phyloP scores from a whole-genome alignment of 176 grass and related monocot genomes.

The Musa beccarii region DNA sequence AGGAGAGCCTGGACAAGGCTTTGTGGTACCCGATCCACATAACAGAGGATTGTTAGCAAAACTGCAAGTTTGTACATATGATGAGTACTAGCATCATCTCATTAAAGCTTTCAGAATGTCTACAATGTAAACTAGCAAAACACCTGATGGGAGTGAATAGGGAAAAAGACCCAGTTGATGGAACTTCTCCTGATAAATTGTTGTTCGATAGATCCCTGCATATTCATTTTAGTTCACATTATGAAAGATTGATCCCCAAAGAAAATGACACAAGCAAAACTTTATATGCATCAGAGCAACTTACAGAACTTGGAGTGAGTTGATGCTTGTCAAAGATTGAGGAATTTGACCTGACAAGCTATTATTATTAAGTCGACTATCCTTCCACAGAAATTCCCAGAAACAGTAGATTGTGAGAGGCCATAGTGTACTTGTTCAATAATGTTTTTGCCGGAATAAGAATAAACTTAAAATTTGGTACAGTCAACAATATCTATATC shows the following conservation, averaged over 20 bases:
- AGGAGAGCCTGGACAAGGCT: constrained; percentile 3
- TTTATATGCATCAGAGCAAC: not conserved
- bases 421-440: not conserved
- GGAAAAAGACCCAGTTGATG: constrained; percentile 3
- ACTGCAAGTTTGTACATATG: not conserved
- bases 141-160: constrained; percentile 7
- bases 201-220: constrained; percentile 15
- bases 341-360: constrained; percentile 13
- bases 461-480: not conserved
- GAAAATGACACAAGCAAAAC: too few species aligned
- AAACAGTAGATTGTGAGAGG: not conserved
- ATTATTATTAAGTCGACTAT: constrained; percentile 5
- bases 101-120: not conserved
- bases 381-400: not conserved
- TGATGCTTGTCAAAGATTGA: not conserved
- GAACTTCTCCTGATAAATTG: not conserved
- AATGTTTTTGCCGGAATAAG: not conserved
- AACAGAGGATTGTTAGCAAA: constrained; percentile 16
- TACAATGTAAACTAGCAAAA: not conserved
- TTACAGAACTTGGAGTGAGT: constrained; percentile 7
- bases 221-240: not conserved
- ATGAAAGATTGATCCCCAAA: too few species aligned
- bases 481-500: too few species aligned
- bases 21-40: constrained; percentile 5
- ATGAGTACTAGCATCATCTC: not conserved